A percentile compares a stretch with the other conserved stretches of the same genome.
Conservation (phyloP, 768 basidiomycete species). For the Amyloporia xantha region DNA sequence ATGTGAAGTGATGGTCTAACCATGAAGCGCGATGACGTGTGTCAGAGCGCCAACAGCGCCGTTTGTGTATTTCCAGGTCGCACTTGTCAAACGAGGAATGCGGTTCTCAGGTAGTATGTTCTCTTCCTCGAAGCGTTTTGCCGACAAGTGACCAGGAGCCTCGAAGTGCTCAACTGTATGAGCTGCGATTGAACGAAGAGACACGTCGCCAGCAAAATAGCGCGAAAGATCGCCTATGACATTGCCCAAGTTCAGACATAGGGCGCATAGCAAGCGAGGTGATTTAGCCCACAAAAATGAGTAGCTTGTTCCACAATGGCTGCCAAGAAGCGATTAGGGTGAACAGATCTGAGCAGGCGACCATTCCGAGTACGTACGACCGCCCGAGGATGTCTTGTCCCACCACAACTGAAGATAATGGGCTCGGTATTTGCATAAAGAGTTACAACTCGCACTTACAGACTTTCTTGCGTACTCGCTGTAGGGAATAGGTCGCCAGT, state of each 20-base stretch:
- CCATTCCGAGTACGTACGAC: conserved; percentile 20
- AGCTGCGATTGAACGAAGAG: conserved; percentile 25
- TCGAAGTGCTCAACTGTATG: conserved; percentile 40
- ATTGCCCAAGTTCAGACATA: not conserved
- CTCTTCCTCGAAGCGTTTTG: conserved; percentile 38
- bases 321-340: not conserved
- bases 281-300: conserved; percentile 32
- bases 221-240: conserved; percentile 33
- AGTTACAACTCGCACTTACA: conserved; percentile 3
- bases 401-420: conserved; percentile 14
- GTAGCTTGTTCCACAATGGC: conserved; percentile 36
- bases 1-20: conserved; percentile 15
- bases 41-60: conserved; percentile 45
- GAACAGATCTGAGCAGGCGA: no score
- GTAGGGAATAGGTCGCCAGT: not conserved
- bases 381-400: conserved; percentile 20
- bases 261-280: not conserved
- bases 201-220: conserved; percentile 43
- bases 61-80: conserved; percentile 33
- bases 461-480: conserved; percentile 20
- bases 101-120: conserved; percentile 35
- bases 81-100: conserved; percentile 41
- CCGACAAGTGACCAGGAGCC: conserved; percentile 34
- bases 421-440: no score
- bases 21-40: conserved; percentile 45